Base-by-base conservation (phyloP, 352 stramenopile genomes). In the Stephanocyclus meneghinianus region DNA sequence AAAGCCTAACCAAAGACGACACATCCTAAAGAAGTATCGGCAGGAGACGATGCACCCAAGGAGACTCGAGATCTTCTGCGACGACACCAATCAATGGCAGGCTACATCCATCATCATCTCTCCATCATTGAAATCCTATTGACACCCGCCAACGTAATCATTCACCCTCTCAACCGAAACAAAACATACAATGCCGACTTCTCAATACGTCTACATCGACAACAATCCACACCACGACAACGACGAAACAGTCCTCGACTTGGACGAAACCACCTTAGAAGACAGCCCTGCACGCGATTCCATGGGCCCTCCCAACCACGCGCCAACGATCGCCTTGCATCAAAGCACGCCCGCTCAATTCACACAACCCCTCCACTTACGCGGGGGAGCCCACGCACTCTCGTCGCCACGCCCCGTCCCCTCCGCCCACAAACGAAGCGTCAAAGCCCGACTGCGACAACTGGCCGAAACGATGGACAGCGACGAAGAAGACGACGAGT, bases 401-500 rank as follows among this genome's bases (percentile, higher is more conserved):
- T 10, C 29, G 30, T 11, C 56, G 3, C 1, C 21, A 1, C 21
- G 21, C 21, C 2, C 47, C 47, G 32, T 15, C 15, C 57, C 37
- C 15, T 65, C 57, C 57, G 50, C 57, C 4, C 47, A 7, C 9
- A 45, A 35, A n/a, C 32, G 29, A 50, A 74, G 64, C 26, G 55
- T 42, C 45, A 63, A 44, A 50, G 78, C 71, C 57, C 60, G 57
- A n/a, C n/a, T 74, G 9, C 48, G 44, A 35, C 32, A 55, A 62
- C 45, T 81, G 18, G 72, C 50, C 8, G 42, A 78, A 59, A 47
- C 35, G 45, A 59, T 74, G 21, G 53, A 63, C 51, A 42, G 74
- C 15, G 66, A 71, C n/a, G 55, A 47, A 55, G 70, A 80, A 29
- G 69, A 78, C 32, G 35, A 71, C 9, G 61, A 78, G 0, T 65